Base-by-base conservation (phyloP, 2,329 filamentous ascomycete genomes). In the Escovopsis weberi region DNA sequence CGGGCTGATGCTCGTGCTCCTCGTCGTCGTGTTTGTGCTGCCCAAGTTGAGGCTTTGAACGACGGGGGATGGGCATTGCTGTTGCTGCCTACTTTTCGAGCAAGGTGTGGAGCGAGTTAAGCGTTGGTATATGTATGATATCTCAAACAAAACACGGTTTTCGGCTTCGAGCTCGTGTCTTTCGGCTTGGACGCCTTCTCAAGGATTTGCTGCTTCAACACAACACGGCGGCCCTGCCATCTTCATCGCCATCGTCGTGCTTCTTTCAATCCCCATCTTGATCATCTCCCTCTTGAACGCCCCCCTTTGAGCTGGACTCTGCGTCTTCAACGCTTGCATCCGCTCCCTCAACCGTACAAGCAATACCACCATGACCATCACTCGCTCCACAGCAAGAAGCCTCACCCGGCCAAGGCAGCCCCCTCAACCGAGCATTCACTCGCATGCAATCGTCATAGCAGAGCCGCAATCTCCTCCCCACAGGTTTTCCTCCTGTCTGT, bases 41-140 rank as follows among this genome's bases (percentile, higher is more conserved):
- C 89, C 89, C 0, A 96, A 95, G 67, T 62, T 95, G 58, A 73
- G 89, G 54, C 91, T 94, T 55, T 94, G 39, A 42, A 28, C 10
- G 3, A 30, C 7, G 28, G 37, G n/a, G 44, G 42, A 38, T n/a
- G 43, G 18, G 28, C 42, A 23, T 26, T 39, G 9, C 37, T 32
- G 30, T 23, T 40, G 26, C 23, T 37, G 11, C 7, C 23, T 23
- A 5, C 23, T 23, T 3, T 23, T 23, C 5, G 3, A 23, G 23
- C 23, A 5, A 5, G 23, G 23, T 23, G 23, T 23, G 23, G 23
- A 23, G 23, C 23, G 23, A 3, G 23, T 23, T 3, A 23, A 23
- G 23, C 23, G 23, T 23, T 23, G 23, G 3, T 23, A 3, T 23
- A 5, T 23, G 23, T 23, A 23, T 23, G 23, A 23, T 23, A 23